Conservation (phyloP, 1,284 basidiomycete species). For the Heterobasidion annosum region DNA sequence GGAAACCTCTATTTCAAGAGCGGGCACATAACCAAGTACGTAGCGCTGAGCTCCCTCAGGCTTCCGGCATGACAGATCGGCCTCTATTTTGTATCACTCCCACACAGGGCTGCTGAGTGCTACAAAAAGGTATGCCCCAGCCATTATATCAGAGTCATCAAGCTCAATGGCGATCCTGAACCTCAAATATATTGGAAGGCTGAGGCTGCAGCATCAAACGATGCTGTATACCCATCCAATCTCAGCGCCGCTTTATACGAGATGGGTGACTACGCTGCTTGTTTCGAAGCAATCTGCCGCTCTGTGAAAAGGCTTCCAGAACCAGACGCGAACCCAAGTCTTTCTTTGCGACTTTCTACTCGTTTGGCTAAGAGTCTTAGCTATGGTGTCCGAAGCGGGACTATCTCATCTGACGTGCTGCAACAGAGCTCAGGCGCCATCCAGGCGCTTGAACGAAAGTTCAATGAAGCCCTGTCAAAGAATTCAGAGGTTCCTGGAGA, state of each 20-base stretch:
- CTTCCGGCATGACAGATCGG: background rate
- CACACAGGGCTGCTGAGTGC: background rate
- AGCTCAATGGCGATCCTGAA: background rate
- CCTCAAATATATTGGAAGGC: background rate
- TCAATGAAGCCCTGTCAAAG: background rate
- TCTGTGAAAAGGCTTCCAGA: constrained; percentile 11
- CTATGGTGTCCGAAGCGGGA: background rate
- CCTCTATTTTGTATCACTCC: background rate
- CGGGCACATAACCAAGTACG: background rate
- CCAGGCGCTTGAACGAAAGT: background rate
- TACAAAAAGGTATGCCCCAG: background rate
- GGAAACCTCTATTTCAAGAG: background rate
- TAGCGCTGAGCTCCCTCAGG: no score
- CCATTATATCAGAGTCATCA: background rate
- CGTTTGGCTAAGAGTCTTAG: background rate
- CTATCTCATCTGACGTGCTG: background rate
- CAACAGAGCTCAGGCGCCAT: background rate
- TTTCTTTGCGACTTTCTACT: background rate
- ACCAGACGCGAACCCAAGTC: background rate
- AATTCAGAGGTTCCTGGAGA: background rate
- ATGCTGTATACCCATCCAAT: constrained; percentile 22
- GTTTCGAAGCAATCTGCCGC: constrained; percentile 17
- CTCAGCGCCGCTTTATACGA: constrained; percentile 25
- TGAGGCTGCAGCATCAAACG: constrained; percentile 6
- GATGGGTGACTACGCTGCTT: constrained; percentile 18